phyloP scores from a whole-genome alignment of 371 early-diverging fungal genomes.

The Mortierella sp. region DNA sequence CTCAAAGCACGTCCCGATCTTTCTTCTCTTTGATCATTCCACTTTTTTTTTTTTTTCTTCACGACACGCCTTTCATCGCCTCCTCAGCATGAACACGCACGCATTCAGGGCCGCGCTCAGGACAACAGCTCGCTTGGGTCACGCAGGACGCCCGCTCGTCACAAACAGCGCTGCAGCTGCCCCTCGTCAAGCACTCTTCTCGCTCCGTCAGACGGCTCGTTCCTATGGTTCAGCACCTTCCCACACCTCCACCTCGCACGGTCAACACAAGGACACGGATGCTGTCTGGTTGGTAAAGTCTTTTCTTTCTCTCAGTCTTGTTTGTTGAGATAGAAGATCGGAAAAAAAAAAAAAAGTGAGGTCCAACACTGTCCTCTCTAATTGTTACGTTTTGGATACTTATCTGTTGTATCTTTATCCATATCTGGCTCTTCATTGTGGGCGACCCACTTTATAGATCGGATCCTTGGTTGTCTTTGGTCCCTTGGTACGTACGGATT shows the following conservation, averaged over 20 bases:
- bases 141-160: constrained; percentile 4
- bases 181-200: constrained; percentile 32
- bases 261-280: constrained; percentile 49
- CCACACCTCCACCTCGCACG: not conserved
- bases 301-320: too few species aligned
- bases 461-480: constrained; percentile 69
- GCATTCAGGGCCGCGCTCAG: constrained; percentile 47
- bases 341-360: too few species aligned
- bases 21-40: constrained; percentile 4
- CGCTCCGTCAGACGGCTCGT: constrained; percentile 49
- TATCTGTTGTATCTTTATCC: not conserved
- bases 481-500: constrained; percentile 55
- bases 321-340: too few species aligned
- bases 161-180: constrained; percentile 12
- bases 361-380: not conserved
- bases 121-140: constrained; percentile 23
- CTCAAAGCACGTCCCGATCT: too few species aligned
- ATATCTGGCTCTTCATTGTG: not conserved
- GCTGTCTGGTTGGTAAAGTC: constrained; percentile 60
- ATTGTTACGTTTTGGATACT: too few species aligned
- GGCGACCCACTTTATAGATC: constrained; percentile 29
- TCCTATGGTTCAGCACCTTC: constrained; percentile 34
- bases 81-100: constrained; percentile 27
- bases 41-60: not conserved
- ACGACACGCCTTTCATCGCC: not conserved